Evolutionary conservation across 805 yeast genomes (phyloP), one percentile per base, ranked within the genome.

Genomic region (Starmerella floricola): DNA sequence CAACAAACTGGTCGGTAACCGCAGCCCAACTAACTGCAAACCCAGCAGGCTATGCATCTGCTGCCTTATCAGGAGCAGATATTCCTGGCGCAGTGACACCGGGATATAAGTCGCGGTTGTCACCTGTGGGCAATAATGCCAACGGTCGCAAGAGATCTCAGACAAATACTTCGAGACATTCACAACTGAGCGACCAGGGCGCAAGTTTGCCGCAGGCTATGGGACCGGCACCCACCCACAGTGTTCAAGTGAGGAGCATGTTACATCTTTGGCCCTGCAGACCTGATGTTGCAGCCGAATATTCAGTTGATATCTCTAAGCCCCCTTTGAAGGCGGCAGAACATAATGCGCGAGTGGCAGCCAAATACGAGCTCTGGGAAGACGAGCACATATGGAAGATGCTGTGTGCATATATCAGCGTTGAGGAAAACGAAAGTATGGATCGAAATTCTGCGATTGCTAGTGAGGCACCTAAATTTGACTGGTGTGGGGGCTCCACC

Each of bases 401-500:
- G 24, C 41, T 57, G 8, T 15, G 27, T 4, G 43, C 46, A 2
- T 46, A 42, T 45, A 28, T 45, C 15, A 18, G 28, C 2, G 18
- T 19, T 4, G 52, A 48, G 30, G 31, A 32, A 15, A 21, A 18
- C 6, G 38, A 40, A 16, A 38, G 24, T 27, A 13, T 18, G 27
- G 40, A 40, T 13, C 44, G 34, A 17, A 5, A 36, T 18, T 15
- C 40, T 2, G n/a, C 34, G 24, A 13, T 45, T 29, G n/a, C 36
- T 6, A 12, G 53, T 34, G 58, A 58, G n/a, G 72, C 20, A 37
- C 20, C 34, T 11, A 41, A 31, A 15, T 48, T 39, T 28, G 54
- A 69, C 44, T 87, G 95, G 95, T 88, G 88, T 0, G 62, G 71
- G 4, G 93, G 83, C 57, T 87, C 86, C 0, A 72, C 79, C 57